Evolutionary conservation across 2,329 filamentous ascomycete genomes (phyloP), one percentile per base, ranked within the genome.

Genomic region (Pseudocercospora macadamiae): DNA sequence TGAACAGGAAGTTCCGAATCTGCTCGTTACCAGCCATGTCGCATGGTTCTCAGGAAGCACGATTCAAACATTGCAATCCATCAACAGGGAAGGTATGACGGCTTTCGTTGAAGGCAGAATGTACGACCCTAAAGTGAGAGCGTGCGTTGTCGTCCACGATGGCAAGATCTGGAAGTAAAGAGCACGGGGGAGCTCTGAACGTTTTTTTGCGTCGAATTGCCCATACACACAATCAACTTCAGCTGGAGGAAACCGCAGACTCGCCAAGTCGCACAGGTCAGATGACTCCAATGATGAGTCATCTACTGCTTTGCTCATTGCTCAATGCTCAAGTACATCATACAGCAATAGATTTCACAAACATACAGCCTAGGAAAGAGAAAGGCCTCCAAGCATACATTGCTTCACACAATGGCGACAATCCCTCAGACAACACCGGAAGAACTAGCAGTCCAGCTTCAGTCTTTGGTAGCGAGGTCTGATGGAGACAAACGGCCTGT

Each of bases 141-240:
- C 51, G 34, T 59, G 62, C 36, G 63, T 65, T 30, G 61, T 55
- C 14, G 63, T 65, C 18, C 63, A 65, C 18, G 63, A 65, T 55
- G 63, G 63, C 9, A 62, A 60, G 52, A 63, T 64, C 19, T 65
- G 63, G 63, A 65, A 65, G 25, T 61, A n/a, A n/a, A n/a, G n/a
- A n/a, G n/a, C n/a, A n/a, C n/a, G n/a, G n/a, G n/a, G n/a, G n/a
- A n/a, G n/a, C n/a, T n/a, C n/a, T n/a, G n/a, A n/a, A n/a, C n/a
- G n/a, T n/a, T n/a, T n/a, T n/a, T n/a, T n/a, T n/a, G n/a, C n/a
- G n/a, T n/a, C n/a, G n/a, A n/a, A n/a, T n/a, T n/a, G n/a, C n/a
- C n/a, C n/a, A n/a, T n/a, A n/a, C n/a, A n/a, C n/a, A n/a, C n/a
- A n/a, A n/a, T n/a, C n/a, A n/a, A n/a, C n/a, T n/a, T n/a, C n/a